A percentile compares a stretch with the other conserved stretches of the same genome.
Evolutionary conservation across 163 green algal genomes (phyloP).

Genomic region (Volvox carteri): DNA sequence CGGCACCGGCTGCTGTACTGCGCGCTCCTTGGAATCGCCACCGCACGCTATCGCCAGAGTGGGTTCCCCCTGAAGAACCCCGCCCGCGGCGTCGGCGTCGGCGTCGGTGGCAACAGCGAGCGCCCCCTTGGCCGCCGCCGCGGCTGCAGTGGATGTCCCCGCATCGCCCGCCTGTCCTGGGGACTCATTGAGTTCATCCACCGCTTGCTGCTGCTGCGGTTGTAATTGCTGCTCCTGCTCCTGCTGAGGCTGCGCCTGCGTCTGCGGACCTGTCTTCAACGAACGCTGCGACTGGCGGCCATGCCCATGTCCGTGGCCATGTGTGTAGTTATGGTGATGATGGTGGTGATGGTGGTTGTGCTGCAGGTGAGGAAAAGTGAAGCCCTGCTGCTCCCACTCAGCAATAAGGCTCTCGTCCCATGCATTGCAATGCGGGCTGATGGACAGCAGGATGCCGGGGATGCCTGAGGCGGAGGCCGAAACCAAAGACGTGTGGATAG

Average conservation of each 20-base stretch:
- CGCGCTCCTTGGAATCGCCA: not conserved
- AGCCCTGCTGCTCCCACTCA: constrained; percentile 48
- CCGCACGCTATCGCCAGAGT: not conserved
- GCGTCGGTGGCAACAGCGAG: not conserved
- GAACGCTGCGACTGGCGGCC: not conserved
- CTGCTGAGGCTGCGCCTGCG: not conserved
- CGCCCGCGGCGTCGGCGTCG: not conserved
- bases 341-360: constrained; percentile 44
- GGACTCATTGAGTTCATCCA: not conserved
- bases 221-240: not conserved
- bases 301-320: not conserved
- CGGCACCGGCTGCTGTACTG: not conserved
- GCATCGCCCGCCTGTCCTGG: not conserved
- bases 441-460: constrained; percentile 37
- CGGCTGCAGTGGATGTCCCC: constrained; percentile 45
- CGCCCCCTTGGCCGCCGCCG: not conserved
- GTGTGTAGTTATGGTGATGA: not conserved
- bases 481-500: not conserved
- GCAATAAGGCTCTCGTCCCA: constrained; percentile 44
- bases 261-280: not conserved
- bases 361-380: constrained; percentile 33
- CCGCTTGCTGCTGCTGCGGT: not conserved
- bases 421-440: constrained; percentile 53
- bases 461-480: not conserved
- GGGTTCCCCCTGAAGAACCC: not conserved